Conservation (phyloP, 169 alveolate species). For the Toxoplasma gondii region DNA sequence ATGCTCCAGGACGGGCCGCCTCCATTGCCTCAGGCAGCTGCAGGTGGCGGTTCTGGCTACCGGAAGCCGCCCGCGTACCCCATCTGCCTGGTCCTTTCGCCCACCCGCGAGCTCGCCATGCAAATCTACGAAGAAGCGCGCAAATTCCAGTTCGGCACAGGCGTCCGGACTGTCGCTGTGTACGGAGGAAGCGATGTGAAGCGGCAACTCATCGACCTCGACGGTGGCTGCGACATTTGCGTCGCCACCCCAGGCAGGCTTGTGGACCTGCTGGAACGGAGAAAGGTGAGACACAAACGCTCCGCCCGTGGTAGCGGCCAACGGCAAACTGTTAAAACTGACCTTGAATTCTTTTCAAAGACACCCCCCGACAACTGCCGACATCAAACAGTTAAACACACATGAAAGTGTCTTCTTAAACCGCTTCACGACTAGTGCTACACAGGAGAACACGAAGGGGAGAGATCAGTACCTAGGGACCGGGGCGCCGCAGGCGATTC, state of each 20-base stretch:
- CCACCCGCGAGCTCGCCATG: slow-evolving; percentile 98
- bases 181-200: slow-evolving; percentile 93
- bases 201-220: slow-evolving; percentile 89
- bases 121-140: slow-evolving; percentile 92
- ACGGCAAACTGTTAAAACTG: too few relatives aligned
- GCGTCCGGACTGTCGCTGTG: slow-evolving; percentile 90
- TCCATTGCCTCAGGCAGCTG: slow-evolving; percentile 36
- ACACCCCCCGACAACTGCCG: too few relatives aligned
- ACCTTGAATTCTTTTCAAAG: too few relatives aligned
- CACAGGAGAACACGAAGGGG: too few relatives aligned
- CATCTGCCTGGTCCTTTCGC: slow-evolving; percentile 90
- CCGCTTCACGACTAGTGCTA: too few relatives aligned
- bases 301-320: too few relatives aligned
- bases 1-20: slow-evolving; percentile 70
- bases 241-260: slow-evolving; percentile 98
- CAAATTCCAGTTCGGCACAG: slow-evolving; percentile 90
- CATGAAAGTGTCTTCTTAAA: too few relatives aligned
- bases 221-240: slow-evolving; percentile 94
- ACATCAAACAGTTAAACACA: too few relatives aligned
- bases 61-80: slow-evolving; percentile 71
- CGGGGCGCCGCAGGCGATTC: too few relatives aligned
- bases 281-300: slow-evolving; percentile 19
- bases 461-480: too few relatives aligned
- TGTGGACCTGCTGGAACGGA: slow-evolving; percentile 83
- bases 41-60: slow-evolving; percentile 30